phyloP scores from a whole-genome alignment of 73 alveolate genomes.

The Paramecium sexaurelia region DNA sequence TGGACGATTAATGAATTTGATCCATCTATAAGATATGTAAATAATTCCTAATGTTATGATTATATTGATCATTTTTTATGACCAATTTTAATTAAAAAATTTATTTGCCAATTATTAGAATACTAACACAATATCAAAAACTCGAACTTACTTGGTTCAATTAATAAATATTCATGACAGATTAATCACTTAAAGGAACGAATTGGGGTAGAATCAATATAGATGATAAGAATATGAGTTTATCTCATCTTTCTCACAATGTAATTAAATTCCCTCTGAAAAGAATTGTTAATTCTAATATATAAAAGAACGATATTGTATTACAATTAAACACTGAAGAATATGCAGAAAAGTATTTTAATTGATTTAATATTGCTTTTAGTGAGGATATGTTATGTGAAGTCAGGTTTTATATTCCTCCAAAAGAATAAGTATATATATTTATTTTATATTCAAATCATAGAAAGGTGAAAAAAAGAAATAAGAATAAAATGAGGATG shows the following conservation, averaged over 20 bases:
- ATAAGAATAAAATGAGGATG: background rate
- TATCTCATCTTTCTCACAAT: background rate
- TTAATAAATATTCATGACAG: background rate
- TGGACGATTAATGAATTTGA: background rate
- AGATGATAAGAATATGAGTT: background rate
- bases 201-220: background rate
- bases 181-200: background rate
- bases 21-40: background rate
- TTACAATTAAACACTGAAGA: background rate
- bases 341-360: background rate
- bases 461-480: slow-evolving; percentile 7
- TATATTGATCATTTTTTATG: background rate
- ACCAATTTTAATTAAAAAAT: background rate
- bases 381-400: slow-evolving; percentile 45
- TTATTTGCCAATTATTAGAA: background rate
- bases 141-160: background rate
- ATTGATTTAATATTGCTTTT: background rate
- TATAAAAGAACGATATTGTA: background rate
- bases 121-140: background rate
- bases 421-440: background rate
- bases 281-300: background rate
- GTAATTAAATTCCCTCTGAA: background rate
- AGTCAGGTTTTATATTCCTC: slow-evolving; percentile 44
- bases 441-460: background rate
- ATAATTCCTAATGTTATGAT: background rate